Conservation (phyloP, 208 protist species). For the Leishmania gerbilli region DNA sequence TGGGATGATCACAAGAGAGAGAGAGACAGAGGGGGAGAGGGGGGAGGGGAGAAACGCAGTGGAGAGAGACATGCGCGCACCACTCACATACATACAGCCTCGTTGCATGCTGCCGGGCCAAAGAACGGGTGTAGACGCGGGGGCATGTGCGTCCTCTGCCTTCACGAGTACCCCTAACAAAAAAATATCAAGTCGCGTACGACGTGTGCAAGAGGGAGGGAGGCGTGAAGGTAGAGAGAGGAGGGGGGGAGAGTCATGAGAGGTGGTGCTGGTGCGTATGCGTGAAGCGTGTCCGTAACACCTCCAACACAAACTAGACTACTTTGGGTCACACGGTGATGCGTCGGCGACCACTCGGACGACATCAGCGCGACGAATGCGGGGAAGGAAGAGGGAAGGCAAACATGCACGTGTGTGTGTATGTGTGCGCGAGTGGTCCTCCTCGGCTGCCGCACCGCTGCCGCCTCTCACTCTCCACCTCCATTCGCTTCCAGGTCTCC, state of each 20-base stretch:
- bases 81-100: too few species aligned
- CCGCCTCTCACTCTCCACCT: background rate
- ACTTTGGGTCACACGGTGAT: background rate
- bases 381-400: background rate
- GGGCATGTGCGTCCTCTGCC: background rate
- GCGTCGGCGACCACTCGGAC: background rate
- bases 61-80: background rate
- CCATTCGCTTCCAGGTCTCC: background rate
- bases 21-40: background rate
- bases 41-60: background rate
- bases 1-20: background rate
- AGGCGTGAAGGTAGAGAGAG: background rate
- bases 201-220: background rate
- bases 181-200: background rate
- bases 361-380: background rate
- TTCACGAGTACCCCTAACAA: background rate
- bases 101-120: too few species aligned
- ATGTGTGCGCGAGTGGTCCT: background rate
- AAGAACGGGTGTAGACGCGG: too few species aligned
- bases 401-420: background rate
- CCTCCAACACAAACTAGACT: background rate
- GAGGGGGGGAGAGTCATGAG: background rate
- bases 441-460: background rate
- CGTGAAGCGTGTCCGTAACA: background rate
- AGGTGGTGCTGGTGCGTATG: background rate